Evolutionary conservation across 176 grass and related monocot species (phyloP), one percentile per base, ranked within the genome.

Genomic region (Rhynchospora breviuscula): DNA sequence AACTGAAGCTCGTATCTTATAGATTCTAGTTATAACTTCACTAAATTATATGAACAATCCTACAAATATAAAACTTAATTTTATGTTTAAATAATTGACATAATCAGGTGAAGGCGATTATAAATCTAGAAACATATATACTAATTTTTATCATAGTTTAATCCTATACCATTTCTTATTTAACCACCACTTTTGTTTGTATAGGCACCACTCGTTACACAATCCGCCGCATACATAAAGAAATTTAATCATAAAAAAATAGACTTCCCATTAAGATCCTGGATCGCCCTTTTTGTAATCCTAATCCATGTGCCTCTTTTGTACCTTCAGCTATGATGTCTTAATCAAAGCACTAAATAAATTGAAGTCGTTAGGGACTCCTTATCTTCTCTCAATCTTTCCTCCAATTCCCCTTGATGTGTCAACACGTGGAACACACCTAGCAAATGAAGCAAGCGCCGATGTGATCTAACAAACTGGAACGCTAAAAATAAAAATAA

Each of bases 301-400:
- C 22, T 77, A 77, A 56, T 56, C 73, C 73, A 77, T 77, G 73
- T 77, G 73, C 73, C 49, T 33, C 73, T 77, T 77, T 56, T 77
- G 73, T 77, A 77, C 73, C 73, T 77, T 77, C 73, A 77, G 73
- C 73, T 77, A 56, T 33, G 49, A 77, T 29, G 73, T 77, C 73
- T 56, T 29, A 56, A 77, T 77, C 73, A 56, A 18, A 29, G 17
- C 49, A 54, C 13, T 77, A 77, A 77, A 77, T 15, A 54, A 77
- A 53, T 77, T 31, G 45, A 54, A 56, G 73, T 56, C 22, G 73
- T 77, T 77, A 77, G 5, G 22, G 10, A 18, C 10, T 21, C 14
- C 5, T 47, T 52, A 75, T 75, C 47, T 51, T 6, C 19, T 10
- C 26, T 56, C 10, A 19, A 25, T 15, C 19, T 10, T 52, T 56